phyloP scores from a whole-genome alignment of 257 asterid genomes.

The Dorcoceras hygrometricum region DNA sequence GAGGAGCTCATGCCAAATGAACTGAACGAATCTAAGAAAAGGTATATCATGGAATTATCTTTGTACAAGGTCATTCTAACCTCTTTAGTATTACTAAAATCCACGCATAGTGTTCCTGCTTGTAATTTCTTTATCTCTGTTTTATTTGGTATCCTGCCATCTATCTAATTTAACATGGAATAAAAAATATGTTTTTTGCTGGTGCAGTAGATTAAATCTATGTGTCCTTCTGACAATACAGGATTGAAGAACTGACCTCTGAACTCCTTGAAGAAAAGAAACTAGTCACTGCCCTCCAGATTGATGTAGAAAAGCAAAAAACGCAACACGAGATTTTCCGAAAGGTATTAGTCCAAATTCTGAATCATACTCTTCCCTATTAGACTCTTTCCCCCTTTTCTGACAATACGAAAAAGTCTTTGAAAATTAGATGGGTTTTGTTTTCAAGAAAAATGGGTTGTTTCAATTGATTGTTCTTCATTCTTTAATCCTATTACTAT shows the following conservation, averaged over 20 bases:
- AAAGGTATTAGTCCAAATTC: slow-evolving; percentile 49
- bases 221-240: slow-evolving; percentile 31
- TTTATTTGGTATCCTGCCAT: slow-evolving; percentile 22
- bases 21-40: slow-evolving; percentile 47
- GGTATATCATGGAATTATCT: slow-evolving; percentile 37
- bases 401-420: background rate
- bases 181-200: background rate
- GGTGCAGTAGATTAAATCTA: background rate
- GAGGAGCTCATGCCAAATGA: slow-evolving; percentile 68
- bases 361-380: slow-evolving; percentile 12
- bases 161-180: slow-evolving; percentile 11
- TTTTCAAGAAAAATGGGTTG: background rate
- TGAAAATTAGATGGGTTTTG: background rate
- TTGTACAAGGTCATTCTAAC: slow-evolving; percentile 7
- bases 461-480: background rate
- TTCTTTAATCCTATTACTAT: background rate
- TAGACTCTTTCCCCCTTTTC: background rate
- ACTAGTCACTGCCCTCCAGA: slow-evolving; percentile 38
- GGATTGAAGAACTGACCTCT: slow-evolving; percentile 69
- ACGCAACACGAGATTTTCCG: slow-evolving; percentile 52
- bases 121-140: slow-evolving; percentile 16
- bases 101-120: background rate
- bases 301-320: slow-evolving; percentile 51
- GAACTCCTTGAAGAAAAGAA: slow-evolving; percentile 64
- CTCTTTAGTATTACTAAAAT: background rate